Base-by-base conservation (phyloP, 495 filamentous ascomycete genomes). In the Neurospora pannonica region DNA sequence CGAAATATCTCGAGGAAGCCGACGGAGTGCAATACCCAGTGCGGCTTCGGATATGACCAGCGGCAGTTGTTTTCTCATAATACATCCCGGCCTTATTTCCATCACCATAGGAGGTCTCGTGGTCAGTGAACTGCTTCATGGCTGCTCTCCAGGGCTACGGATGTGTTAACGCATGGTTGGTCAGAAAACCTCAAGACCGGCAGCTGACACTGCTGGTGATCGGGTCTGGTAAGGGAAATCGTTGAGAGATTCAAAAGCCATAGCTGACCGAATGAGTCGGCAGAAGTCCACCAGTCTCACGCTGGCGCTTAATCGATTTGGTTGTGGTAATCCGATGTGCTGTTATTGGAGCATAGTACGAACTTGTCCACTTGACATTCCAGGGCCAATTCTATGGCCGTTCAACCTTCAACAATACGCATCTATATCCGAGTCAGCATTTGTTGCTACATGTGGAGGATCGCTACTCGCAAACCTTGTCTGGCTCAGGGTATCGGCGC, bases 121-220 rank as follows among this genome's bases (percentile, higher is more conserved):
- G 72, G 72, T 31, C 54, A 46, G 17, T n/a, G 21, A 42, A 17
- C 38, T 21, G 38, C 70, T 73, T 67, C 34, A 38, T 28, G 37
- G 36, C 28, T 38, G 62, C 11, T 69, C 11, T 70, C 38, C 8
- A 24, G 24, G 21, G 28, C 37, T 38, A 70, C 38, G 73, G n/a
- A 74, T 74, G 73, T 74, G 73, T 74, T 71, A 6, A 21, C 17
- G 70, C 69, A 40, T 74, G 73, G 73, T 74, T 74, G 73, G 73
- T 10, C 13, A 31, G 13, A 34, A 34, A 67, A 67, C 54, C 13
- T 34, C 28, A 67, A 67, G 54, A 19, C 54, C 28, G 54, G 28
- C 54, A 67, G 54, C 54, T 67, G 54, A 67, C 54, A 67, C 11
- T 34, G 15, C 54, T 67, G 28, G 31, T 67, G 28, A 67, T 67